Evolutionary conservation across 371 early-diverging fungal species (phyloP), one percentile per base, ranked within the genome.

Genomic region (Mortierella sp.): DNA sequence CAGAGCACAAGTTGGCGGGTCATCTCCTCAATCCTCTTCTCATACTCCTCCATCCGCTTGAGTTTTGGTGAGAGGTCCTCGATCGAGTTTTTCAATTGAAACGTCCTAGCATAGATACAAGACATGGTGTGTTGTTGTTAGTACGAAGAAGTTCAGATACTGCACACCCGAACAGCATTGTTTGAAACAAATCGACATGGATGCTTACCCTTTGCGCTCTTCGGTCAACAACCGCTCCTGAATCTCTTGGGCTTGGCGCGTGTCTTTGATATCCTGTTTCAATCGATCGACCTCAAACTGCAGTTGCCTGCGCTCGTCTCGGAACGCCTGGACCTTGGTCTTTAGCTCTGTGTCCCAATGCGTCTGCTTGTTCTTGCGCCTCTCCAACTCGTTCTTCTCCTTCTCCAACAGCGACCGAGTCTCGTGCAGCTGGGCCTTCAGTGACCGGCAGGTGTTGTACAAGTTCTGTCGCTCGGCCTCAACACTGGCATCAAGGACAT

Each of bases 261-360:
- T 87, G 22, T 92, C 92, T 0, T 53, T 65, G 2, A 92, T 67
- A 29, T 91, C 87, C 63, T 89, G 87, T 43, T 84, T 86, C 26
- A 86, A 66, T 6, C 79, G 77, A 40, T 90, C 88, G 71, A 88
- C 85, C 40, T 90, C 88, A 26, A 78, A 85, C 63, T 90, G 89
- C 86, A 91, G 88, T 61, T 87, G 86, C 67, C 89, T 90, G n/a
- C 90, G 85, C 22, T 89, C 89, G 31, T 91, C 91, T 44, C 91
- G 81, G 68, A 90, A 92, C 10, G 71, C 80, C n/a, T 90, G 87
- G 45, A 91, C 48, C 66, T 91, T 92, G 29, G 70, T 77, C 43
- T 90, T 90, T 52, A 92, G 88, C 29, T 91, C 91, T 58, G 91
- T 88, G 67, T 92, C 91, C 93, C 93, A 91, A 74, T 91, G 88